Evolutionary conservation across 192 early-diverging fungal species (phyloP).

Genomic region (Diversispora eburnea): DNA sequence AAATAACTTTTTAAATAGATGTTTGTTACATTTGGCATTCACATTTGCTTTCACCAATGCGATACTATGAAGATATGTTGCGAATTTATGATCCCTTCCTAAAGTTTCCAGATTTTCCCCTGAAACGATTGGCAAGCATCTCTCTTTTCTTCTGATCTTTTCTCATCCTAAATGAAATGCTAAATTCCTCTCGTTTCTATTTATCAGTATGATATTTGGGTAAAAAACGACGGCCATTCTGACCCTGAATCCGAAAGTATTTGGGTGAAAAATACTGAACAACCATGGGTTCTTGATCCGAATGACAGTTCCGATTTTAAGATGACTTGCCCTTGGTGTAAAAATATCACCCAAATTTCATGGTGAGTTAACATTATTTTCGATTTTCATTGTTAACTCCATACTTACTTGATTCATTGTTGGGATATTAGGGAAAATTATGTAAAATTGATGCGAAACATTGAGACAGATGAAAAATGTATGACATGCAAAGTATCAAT

Average conservation of each 20-base stretch:
- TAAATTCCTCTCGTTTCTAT: background rate
- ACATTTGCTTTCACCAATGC: slow-evolving; percentile 32
- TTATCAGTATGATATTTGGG: background rate
- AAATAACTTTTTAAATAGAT: slow-evolving; percentile 29
- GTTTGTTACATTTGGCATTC: slow-evolving; percentile 53
- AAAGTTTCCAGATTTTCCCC: too few relatives aligned
- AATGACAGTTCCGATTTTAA: background rate
- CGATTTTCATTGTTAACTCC: background rate
- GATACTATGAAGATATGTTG: too few relatives aligned
- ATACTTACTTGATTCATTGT: background rate
- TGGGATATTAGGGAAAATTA: background rate
- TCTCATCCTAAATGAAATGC: background rate
- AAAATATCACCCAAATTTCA: background rate
- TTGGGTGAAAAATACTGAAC: too few relatives aligned
- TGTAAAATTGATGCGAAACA: background rate
- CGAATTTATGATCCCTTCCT: too few relatives aligned
- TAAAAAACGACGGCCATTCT: background rate
- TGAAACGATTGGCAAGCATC: too few relatives aligned
- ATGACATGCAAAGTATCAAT: background rate
- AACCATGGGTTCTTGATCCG: too few relatives aligned
- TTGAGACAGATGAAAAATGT: slow-evolving; percentile 7
- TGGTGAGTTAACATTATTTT: background rate
- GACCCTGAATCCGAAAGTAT: too few relatives aligned
- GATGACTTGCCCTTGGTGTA: slow-evolving; percentile 16
- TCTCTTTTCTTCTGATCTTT: slow-evolving; percentile 3